phyloP scores from a whole-genome alignment of 1,284 basidiomycete genomes.

The Marasmius fiardii region DNA sequence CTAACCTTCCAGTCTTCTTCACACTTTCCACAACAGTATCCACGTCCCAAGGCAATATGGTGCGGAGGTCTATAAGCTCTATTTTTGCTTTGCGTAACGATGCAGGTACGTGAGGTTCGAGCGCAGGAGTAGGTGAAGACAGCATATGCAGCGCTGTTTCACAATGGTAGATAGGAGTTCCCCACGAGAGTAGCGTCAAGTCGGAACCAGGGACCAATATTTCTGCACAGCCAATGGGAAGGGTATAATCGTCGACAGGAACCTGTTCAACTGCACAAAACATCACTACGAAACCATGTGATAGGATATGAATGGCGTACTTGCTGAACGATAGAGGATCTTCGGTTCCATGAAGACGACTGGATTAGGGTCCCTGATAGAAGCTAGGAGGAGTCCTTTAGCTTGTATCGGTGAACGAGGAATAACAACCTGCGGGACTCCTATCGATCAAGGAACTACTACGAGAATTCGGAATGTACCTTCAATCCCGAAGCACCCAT shows the following conservation, averaged over 20 bases:
- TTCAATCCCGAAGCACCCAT: slow-evolving; percentile 89
- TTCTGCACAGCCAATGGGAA: slow-evolving; percentile 82
- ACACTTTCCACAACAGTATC: slow-evolving; percentile 81
- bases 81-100: slow-evolving; percentile 71
- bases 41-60: slow-evolving; percentile 88
- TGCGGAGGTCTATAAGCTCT: slow-evolving; percentile 89
- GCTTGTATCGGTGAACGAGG: slow-evolving; percentile 93
- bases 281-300: background rate
- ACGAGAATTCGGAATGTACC: slow-evolving; percentile 36
- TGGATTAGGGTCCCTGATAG: slow-evolving; percentile 90
- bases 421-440: slow-evolving; percentile 68
- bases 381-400: slow-evolving; percentile 83
- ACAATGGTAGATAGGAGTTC: slow-evolving; percentile 89
- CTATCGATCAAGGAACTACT: background rate
- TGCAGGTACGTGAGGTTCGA: slow-evolving; percentile 70
- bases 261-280: slow-evolving; percentile 80
- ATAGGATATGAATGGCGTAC: slow-evolving; percentile 28
- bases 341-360: slow-evolving; percentile 96
- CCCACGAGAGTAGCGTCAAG: slow-evolving; percentile 87
- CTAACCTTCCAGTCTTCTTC: slow-evolving; percentile 75
- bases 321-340: slow-evolving; percentile 79
- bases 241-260: slow-evolving; percentile 80
- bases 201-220: slow-evolving; percentile 73
- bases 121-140: slow-evolving; percentile 56
- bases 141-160: slow-evolving; percentile 77